Conservation (phyloP, 257 asterid species). For the Lavandula angustifolia region DNA sequence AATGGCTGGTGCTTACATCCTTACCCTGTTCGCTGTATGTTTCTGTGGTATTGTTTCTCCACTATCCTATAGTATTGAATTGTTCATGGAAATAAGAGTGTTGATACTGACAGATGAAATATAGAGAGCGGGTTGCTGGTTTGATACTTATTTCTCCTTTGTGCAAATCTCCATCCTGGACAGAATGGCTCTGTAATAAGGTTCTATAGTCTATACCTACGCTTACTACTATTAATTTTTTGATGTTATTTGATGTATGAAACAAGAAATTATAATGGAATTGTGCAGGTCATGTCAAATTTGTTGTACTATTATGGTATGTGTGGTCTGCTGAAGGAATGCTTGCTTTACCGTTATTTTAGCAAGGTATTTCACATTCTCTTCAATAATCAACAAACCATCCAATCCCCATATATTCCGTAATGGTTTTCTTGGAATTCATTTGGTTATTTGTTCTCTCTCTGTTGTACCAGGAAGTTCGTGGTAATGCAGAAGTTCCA, state of each 20-base stretch:
- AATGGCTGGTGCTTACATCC: constrained; percentile 89
- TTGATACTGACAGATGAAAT: constrained; percentile 60
- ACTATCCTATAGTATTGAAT: constrained; percentile 6
- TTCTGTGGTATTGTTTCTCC: constrained; percentile 10
- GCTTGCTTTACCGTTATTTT: constrained; percentile 60
- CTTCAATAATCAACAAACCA: constrained; percentile 15
- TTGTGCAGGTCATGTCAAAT: constrained; percentile 84
- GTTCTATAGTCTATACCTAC: constrained; percentile 41
- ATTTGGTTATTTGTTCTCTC: constrained; percentile 13
- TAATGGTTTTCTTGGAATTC: neutral
- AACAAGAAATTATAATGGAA: constrained; percentile 38
- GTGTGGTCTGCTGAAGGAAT: constrained; percentile 79
- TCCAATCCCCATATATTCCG: constrained; percentile 7
- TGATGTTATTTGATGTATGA: constrained; percentile 13
- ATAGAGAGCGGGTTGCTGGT: constrained; percentile 84
- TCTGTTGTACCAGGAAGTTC: constrained; percentile 66
- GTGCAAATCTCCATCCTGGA: constrained; percentile 88
- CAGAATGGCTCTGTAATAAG: constrained; percentile 91
- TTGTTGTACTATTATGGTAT: constrained; percentile 80
- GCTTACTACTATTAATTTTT: neutral
- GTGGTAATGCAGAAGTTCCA: constrained; percentile 63
- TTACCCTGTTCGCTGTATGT: constrained; percentile 82
- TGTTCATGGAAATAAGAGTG: constrained; percentile 12
- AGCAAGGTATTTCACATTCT: constrained; percentile 65
- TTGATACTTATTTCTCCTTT: constrained; percentile 90